phyloP scores from a whole-genome alignment of 2,329 filamentous ascomycete genomes.

The Diaporthe destruens region DNA sequence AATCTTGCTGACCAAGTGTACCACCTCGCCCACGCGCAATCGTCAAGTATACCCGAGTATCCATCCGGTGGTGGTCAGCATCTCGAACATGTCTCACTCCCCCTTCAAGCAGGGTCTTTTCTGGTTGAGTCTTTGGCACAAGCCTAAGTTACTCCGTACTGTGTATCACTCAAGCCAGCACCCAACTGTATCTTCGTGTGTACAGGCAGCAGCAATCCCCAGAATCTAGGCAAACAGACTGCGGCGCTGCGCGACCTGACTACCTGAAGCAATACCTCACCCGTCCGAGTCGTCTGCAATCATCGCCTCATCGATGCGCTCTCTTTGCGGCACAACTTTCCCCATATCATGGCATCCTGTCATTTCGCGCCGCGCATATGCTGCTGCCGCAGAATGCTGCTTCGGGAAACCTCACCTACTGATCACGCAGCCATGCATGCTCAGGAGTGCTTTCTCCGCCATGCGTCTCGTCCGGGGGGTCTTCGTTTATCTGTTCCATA shows the following conservation, averaged over 20 bases:
- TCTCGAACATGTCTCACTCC: conserved; percentile 23
- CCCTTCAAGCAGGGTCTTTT: neutral
- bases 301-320: conserved; percentile 1
- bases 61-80: conserved; percentile 29
- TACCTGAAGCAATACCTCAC: neutral
- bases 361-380: neutral
- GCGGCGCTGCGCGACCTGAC: neutral
- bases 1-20: neutral
- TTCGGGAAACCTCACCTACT: neutral
- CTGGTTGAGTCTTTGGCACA: neutral
- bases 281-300: neutral
- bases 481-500: conserved; percentile 21
- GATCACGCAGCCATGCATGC: conserved; percentile 24
- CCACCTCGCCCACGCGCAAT: neutral
- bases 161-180: conserved; percentile 6
- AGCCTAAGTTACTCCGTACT: neutral
- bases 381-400: neutral
- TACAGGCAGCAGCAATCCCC: neutral
- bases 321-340: neutral
- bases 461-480: conserved; percentile 6
- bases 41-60: conserved; percentile 29
- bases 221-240: neutral
- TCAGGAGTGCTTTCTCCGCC: conserved; percentile 7
- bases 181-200: neutral
- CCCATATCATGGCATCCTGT: neutral